phyloP scores from a whole-genome alignment of 2,329 filamentous ascomycete species.

The Diaporthe sp. region DNA sequence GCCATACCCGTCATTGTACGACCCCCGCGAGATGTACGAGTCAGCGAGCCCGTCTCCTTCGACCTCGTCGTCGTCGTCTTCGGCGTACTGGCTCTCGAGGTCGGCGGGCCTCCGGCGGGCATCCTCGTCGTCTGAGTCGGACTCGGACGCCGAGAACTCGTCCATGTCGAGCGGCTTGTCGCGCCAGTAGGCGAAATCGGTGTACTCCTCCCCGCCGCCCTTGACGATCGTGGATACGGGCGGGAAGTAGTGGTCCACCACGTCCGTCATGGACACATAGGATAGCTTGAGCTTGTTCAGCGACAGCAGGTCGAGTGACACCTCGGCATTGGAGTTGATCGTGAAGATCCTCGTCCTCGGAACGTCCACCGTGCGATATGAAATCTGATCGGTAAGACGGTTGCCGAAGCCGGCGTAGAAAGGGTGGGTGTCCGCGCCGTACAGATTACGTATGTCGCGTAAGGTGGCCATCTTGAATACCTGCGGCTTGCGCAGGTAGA shows the following conservation, averaged over 20 bases:
- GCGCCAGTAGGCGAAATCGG: conserved; percentile 97
- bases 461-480: conserved; percentile 99
- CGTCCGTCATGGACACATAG: conserved; percentile 96
- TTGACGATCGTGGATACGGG: conserved; percentile 89
- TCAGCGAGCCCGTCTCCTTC: conserved; percentile 60
- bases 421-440: conserved; percentile 80
- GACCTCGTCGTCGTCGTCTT: conserved; percentile 58
- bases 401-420: conserved; percentile 99
- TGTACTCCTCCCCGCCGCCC: conserved; percentile 93
- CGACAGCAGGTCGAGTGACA: conserved; percentile 89
- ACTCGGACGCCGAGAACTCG: conserved; percentile 89
- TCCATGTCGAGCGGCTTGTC: conserved; percentile 86
- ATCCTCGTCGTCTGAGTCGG: conserved; percentile 64
- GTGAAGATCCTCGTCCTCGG: conserved; percentile 96
- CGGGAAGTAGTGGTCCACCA: conserved; percentile 98
- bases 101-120: conserved; percentile 49
- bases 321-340: conserved; percentile 97
- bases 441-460: conserved; percentile 91
- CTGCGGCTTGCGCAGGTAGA: conserved; percentile 96
- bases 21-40: conserved; percentile 58
- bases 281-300: conserved; percentile 96
- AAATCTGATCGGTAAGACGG: conserved; percentile 93
- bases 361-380: conserved; percentile 95
- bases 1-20: conserved; percentile 48
- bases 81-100: conserved; percentile 65